These are phyloP conservation scores for Naganishia onofrii DNA, from an alignment of 768 basidiomycete species.

Conservation along the genomic window DNA sequence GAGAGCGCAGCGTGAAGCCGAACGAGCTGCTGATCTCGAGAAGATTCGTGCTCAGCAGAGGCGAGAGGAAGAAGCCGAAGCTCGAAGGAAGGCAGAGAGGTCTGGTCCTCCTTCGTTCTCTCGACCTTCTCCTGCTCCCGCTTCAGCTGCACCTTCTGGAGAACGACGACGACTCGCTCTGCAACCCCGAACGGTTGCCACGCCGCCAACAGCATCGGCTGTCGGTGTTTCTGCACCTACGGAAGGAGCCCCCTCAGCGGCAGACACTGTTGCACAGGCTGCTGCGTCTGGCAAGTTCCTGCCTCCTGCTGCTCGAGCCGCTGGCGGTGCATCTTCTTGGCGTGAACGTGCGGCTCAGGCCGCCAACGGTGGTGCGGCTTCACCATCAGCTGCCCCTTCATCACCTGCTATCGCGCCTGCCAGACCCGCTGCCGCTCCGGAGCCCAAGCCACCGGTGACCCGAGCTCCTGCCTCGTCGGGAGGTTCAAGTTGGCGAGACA, in stretches of 20 bases:
- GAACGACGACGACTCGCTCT: slow-evolving; percentile 3
- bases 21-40: slow-evolving; percentile 51
- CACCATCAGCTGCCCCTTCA: slow-evolving; percentile 15
- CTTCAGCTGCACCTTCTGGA: slow-evolving; percentile 45
- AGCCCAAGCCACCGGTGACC: neutral
- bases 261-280: slow-evolving; percentile 29
- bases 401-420: slow-evolving; percentile 19
- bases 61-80: slow-evolving; percentile 53
- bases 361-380: slow-evolving; percentile 22
- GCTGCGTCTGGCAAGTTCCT: slow-evolving; percentile 30
- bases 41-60: slow-evolving; percentile 49
- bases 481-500: slow-evolving; percentile 19
- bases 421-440: slow-evolving; percentile 1
- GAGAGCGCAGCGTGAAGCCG: slow-evolving; percentile 60
- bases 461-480: slow-evolving; percentile 7
- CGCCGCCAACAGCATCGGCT: slow-evolving; percentile 43
- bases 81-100: slow-evolving; percentile 39
- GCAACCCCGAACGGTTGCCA: slow-evolving; percentile 29
- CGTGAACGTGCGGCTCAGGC: slow-evolving; percentile 58
- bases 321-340: slow-evolving; percentile 55
- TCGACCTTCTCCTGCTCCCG: slow-evolving; percentile 36
- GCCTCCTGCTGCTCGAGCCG: slow-evolving; percentile 31
- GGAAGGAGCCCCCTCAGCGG: slow-evolving; percentile 14
- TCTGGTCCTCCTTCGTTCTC: slow-evolving; percentile 11
- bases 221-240: slow-evolving; percentile 35